Percentiles rank a stretch among this genome's conserved stretches.
Evolutionary conservation across 2,329 filamentous ascomycete species (phyloP).

Genomic region (Truncatella angustata): DNA sequence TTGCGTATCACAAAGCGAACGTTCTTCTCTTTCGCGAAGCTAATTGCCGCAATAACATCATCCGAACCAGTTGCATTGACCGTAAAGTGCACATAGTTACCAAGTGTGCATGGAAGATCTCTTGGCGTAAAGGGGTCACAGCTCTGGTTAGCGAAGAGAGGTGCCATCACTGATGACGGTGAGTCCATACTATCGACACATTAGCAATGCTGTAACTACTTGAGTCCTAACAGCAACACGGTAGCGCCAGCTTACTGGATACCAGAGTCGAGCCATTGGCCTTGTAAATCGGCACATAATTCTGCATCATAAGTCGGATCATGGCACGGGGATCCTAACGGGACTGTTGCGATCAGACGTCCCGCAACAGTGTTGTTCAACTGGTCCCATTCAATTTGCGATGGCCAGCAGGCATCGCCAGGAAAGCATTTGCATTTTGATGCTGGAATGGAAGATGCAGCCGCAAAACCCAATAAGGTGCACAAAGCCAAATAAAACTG

Average conservation of each 20-base stretch:
- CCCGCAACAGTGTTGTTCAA: conserved; percentile 47
- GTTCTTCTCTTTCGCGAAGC: conserved; percentile 31
- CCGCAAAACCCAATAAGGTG: too few species aligned
- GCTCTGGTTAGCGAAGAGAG: conserved; percentile 14
- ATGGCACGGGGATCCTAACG: conserved; percentile 46
- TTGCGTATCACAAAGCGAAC: conserved; percentile 48
- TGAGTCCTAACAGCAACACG: not conserved
- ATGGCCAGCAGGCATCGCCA: conserved; percentile 18
- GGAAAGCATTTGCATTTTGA: conserved; percentile 16
- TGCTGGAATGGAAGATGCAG: not conserved
- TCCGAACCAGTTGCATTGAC: conserved; percentile 8
- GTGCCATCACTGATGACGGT: conserved; percentile 12
- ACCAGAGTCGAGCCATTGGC: conserved; percentile 19
- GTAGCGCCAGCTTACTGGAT: conserved; percentile 20
- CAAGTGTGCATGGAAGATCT: conserved; percentile 6
- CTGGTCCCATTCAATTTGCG: conserved; percentile 15
- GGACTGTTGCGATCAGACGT: conserved; percentile 42
- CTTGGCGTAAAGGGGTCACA: conserved; percentile 11
- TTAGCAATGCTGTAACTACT: not conserved
- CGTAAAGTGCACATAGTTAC: conserved; percentile 12
- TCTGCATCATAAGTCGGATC: conserved; percentile 34
- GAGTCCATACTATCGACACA: conserved; percentile 8
- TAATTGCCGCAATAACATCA: conserved; percentile 8
- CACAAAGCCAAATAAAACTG: too few species aligned
- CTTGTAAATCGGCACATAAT: conserved; percentile 33